Conservation (phyloP, 2,329 filamentous ascomycete species). For the Diaporthe eres region DNA sequence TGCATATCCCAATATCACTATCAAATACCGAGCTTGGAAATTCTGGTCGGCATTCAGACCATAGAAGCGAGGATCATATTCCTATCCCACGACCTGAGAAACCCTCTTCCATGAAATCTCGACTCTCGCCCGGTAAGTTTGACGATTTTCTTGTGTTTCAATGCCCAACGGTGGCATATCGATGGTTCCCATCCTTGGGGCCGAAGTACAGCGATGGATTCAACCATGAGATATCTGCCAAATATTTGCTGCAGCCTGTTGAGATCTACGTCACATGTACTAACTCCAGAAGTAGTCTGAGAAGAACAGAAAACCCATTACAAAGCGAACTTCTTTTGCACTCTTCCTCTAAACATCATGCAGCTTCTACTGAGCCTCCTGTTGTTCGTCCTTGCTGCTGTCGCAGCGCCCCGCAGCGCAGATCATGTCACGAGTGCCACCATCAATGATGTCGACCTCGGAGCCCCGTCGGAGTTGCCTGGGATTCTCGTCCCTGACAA, state of each 20-base stretch:
- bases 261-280: no score
- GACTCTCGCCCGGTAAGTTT: not conserved
- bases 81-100: not conserved
- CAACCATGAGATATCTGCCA: not conserved
- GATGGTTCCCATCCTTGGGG: not conserved
- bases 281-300: not conserved
- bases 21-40: not conserved
- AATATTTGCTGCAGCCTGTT: no score
- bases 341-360: not conserved
- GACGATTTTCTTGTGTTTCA: not conserved
- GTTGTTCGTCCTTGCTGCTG: not conserved
- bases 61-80: not conserved
- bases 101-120: not conserved
- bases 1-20: not conserved
- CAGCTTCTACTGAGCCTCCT: not conserved
- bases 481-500: not conserved
- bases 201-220: not conserved
- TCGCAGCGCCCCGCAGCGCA: not conserved
- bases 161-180: no score
- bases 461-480: not conserved
- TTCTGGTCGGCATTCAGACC: not conserved
- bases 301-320: no score
- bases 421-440: not conserved
- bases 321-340: not conserved
- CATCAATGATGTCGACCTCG: not conserved